Base-by-base conservation (phyloP, 108 stramenopile genomes). In the Skeletonema potamos region DNA sequence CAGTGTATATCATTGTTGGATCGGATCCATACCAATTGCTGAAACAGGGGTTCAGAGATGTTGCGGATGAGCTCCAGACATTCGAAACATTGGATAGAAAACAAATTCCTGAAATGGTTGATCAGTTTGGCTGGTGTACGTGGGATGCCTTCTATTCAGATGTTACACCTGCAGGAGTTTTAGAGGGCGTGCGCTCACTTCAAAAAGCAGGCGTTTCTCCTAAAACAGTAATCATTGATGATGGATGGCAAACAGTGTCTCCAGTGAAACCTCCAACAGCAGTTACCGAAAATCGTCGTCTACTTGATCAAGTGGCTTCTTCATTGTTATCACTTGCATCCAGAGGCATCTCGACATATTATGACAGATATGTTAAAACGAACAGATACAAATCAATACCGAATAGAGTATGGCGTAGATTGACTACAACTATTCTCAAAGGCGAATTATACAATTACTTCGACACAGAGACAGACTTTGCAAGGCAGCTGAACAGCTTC, bases 121-220 rank as follows among this genome's bases (percentile, higher is more conserved):
- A 86, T 58, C 64, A 69, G 5, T 86, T 91, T 66, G 89, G 87
- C 6, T 91, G 89, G 89, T 91, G 89, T 58, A 88, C 87, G 1
- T 91, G 89, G 89, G 89, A 91, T 74, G 85, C 84, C 15, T 91
- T 90, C 57, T 90, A 71, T 55, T 72, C 74, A 64, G 76, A 87
- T 34, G 88, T 84, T 0, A 62, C 74, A 57, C 84, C 86, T 54
- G 29, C 62, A 18, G 86, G 76, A 6, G 61, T 82, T 26, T 44
- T 77, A 27, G 59, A 78, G 22, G 75, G 77, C 8, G 77, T 81
- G 0, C 11, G 34, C 11, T 58, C 61, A 10, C 73, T 85, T 12
- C 54, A 18, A 13, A 68, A 74, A 9, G 82, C 80, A 4, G 83
- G 83, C 36, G 62, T 77, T 13, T 67, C 77, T 1, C 77, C 77